Evolutionary conservation across 2,329 filamentous ascomycete species (phyloP), one percentile per base, ranked within the genome.

Genomic region (Ceratocystis ficicola): DNA sequence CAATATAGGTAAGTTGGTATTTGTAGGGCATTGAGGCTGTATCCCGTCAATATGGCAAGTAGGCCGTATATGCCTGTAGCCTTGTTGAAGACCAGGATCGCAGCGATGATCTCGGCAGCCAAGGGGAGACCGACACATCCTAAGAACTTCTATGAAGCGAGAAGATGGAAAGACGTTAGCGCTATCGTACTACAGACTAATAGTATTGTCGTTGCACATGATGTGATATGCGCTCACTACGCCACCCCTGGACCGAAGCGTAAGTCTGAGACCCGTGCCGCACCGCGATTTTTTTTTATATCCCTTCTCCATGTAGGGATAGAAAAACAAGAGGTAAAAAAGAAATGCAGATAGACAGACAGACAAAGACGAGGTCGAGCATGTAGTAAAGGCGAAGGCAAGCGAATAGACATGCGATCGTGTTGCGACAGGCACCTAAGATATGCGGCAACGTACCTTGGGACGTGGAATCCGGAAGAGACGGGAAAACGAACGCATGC

Each of bases 1-100:
- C 89, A 94, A 80, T 95, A 95, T 62, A 95, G 81, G 80, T 96
- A 96, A 81, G 95, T 94, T 67, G 88, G 89, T 66, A 96, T 82
- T 76, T 96, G 93, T 28, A 94, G 82, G 36, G 86, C 81, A 65
- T 90, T 92, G 69, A 96, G 84, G 70, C 87, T 80, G 75, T 89
- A 91, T 73, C 93, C 93, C 28, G 92, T 95, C 69, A 96, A 80
- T 70, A 96, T 83, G 67, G 92, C 91, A 70, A 96, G 86, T 55
- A 96, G 81, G 70, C 92, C 92, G 76, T 95, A 96, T 70, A 96
- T 80, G 67, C 91, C 92, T 62, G 90, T 93, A 70, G 92, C 84
- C 76, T 96, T 96, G 81, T 96, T 96, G 77, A 96, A 86, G 65
- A 95, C 81, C 69, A 95, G 83, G 10, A 88, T 86, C 68, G 94